phyloP scores from a whole-genome alignment of 2,329 filamentous ascomycete species.

The Penicillium sp. region DNA sequence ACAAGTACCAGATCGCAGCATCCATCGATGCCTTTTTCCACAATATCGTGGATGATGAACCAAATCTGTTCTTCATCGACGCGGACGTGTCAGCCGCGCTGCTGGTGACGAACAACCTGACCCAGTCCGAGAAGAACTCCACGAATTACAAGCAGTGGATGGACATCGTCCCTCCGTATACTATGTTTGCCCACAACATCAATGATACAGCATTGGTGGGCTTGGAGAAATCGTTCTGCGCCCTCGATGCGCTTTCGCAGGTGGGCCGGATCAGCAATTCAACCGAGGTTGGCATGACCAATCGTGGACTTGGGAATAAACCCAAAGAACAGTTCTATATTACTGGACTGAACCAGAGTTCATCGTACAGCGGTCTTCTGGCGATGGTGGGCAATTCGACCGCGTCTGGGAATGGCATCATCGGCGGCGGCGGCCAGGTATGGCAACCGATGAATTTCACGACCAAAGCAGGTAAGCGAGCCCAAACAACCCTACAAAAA shows the following conservation, averaged over 20 bases:
- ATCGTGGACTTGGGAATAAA: constrained; percentile 62
- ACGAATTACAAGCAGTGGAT: constrained; percentile 56
- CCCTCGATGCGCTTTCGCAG: constrained; percentile 65
- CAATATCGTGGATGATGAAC: constrained; percentile 50
- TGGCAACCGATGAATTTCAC: constrained; percentile 70
- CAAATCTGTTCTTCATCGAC: constrained; percentile 75
- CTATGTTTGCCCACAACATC: constrained; percentile 70
- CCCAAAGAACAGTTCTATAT: constrained; percentile 90
- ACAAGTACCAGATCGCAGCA: constrained; percentile 77
- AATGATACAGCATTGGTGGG: constrained; percentile 64
- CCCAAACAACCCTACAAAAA: background rate
- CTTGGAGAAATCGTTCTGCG: constrained; percentile 78
- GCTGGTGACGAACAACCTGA: constrained; percentile 71
- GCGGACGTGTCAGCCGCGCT: constrained; percentile 78
- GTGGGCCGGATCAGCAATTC: constrained; percentile 62
- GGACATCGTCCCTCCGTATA: constrained; percentile 65
- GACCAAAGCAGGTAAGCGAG: constrained; percentile 70
- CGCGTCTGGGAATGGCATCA: constrained; percentile 52
- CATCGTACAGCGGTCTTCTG: constrained; percentile 71
- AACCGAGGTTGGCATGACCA: constrained; percentile 65
- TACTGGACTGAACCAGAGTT: constrained; percentile 68
- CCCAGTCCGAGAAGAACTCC: constrained; percentile 48
- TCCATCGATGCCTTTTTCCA: constrained; percentile 81
- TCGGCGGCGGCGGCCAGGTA: constrained; percentile 73
- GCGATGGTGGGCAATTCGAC: constrained; percentile 62